Conservation (phyloP, 2,329 filamentous ascomycete genomes). For the Xylogone sp. region DNA sequence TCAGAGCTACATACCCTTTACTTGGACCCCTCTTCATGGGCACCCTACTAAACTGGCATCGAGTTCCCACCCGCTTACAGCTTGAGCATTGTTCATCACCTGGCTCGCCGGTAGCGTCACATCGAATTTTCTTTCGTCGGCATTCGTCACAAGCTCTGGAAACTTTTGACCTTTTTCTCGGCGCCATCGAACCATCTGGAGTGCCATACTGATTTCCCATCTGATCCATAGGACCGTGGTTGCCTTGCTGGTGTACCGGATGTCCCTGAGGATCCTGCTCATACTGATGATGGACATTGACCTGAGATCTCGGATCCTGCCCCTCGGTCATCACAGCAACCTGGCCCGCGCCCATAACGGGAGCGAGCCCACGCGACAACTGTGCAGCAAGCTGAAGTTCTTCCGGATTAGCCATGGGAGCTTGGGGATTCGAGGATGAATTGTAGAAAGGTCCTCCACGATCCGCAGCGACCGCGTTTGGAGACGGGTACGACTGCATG, state of each 20-base stretch:
- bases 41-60: constrained; percentile 80
- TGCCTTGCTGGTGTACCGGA: constrained; percentile 6
- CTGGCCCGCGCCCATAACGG: constrained; percentile 35
- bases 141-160: constrained; percentile 89
- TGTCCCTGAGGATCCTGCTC: constrained; percentile 26
- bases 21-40: constrained; percentile 86
- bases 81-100: constrained; percentile 75
- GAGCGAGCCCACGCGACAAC: constrained; percentile 40
- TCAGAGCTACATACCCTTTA: constrained; percentile 61
- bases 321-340: constrained; percentile 32
- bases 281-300: constrained; percentile 30
- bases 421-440: constrained; percentile 17
- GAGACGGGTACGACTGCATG: constrained; percentile 28
- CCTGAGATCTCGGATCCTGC: constrained; percentile 30
- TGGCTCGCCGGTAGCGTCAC: constrained; percentile 73
- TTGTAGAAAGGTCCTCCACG: constrained; percentile 24
- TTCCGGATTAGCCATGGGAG: constrained; percentile 31
- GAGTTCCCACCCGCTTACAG: constrained; percentile 71
- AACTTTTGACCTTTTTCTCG: constrained; percentile 78
- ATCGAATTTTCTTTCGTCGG: constrained; percentile 84
- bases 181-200: constrained; percentile 41
- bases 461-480: constrained; percentile 22
- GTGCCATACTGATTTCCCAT: constrained; percentile 44
- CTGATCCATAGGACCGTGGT: constrained; percentile 21
- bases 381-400: constrained; percentile 42